Evolutionary conservation across 2,329 filamentous ascomycete species (phyloP), one percentile per base, ranked within the genome.

Genomic region (Purpureocillium lavendulum): DNA sequence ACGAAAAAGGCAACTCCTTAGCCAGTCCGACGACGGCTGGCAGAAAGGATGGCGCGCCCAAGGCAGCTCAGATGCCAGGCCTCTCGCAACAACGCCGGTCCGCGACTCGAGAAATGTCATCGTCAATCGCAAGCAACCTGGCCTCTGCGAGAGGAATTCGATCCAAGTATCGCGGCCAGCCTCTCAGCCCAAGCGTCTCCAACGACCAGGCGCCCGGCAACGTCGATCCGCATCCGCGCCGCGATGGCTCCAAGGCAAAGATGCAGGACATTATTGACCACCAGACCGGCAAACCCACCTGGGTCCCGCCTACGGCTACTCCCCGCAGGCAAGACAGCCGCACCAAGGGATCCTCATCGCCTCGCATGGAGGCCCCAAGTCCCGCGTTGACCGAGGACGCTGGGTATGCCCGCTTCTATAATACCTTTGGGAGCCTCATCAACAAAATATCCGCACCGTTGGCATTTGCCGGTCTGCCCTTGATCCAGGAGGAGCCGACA

Each of bases 391-490:
- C 53, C 3, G 66, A 62, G 49, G 87, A 94, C 26, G 88, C 90
- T 41, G 82, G 86, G 6, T 98, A 96, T 56, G 78, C 86, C 7
- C 79, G 81, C 39, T 98, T 97, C 64, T 98, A 97, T 63, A 89
- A 76, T 42, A 88, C 87, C 1, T 95, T 96, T 53, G 88, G 89
- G 40, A 87, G 77, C 39, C 76, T 96, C 35, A 86, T 97, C 55
- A 92, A 87, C 45, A 84, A 82, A 50, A 77, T 97, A 11, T 94
- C 90, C 0, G 88, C 89, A 0, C 89, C 89, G 2, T 69, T 98
- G 24, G 90, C 89, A 4, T 98, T 96, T 64, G 87, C 92, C 4
- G 90, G 90, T 1, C 74, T 98, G 8, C 92, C 92, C 1, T 70
- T 98, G 5, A 75, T 78, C 21, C 54, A 69, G 14, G 69, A 77